Conservation (phyloP, 106 monocot genomes). For the Hemerocallis citrina region DNA sequence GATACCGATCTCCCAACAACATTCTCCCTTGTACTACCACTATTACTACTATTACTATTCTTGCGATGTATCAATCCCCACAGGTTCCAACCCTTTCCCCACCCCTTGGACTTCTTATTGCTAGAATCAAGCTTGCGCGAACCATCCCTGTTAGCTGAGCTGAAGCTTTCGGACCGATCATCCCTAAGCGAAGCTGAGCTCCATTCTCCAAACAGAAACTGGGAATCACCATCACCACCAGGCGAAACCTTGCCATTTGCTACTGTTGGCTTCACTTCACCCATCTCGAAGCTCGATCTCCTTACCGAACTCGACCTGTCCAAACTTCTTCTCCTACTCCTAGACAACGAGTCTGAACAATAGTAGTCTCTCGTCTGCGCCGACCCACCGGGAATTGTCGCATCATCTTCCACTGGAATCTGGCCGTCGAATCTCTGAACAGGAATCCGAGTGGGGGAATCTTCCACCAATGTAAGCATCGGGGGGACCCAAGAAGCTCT, state of each 20-base stretch:
- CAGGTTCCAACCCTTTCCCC: conserved; percentile 78
- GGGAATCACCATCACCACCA: conserved; percentile 35
- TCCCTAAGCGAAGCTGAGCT: conserved; percentile 37
- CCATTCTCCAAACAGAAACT: conserved; percentile 35
- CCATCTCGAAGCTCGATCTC: conserved; percentile 23
- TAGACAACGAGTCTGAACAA: conserved; percentile 37
- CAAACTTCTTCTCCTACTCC: conserved; percentile 56
- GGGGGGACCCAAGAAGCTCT: conserved; percentile 80
- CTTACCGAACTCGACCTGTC: conserved; percentile 57
- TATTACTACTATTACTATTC: conserved; percentile 5
- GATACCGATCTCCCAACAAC: conserved; percentile 39
- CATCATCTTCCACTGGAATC: conserved; percentile 88
- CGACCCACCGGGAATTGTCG: conserved; percentile 43
- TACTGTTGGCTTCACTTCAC: conserved; percentile 11
- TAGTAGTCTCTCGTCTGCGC: conserved; percentile 80
- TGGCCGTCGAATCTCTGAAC: conserved; percentile 71
- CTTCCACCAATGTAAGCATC: conserved; percentile 68
- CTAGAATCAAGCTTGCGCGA: conserved; percentile 5
- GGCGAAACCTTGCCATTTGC: conserved; percentile 31
- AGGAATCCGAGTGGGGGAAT: conserved; percentile 14
- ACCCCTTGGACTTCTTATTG: conserved; percentile 54
- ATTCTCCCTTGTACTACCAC: conserved; percentile 15
- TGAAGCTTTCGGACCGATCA: conserved; percentile 52
- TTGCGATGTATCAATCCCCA: conserved; percentile 67
- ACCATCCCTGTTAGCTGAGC: conserved; percentile 33